These are phyloP conservation scores for Sarcomyxa edulis DNA, from an alignment of 768 basidiomycete genomes.

Conservation along the genomic window DNA sequence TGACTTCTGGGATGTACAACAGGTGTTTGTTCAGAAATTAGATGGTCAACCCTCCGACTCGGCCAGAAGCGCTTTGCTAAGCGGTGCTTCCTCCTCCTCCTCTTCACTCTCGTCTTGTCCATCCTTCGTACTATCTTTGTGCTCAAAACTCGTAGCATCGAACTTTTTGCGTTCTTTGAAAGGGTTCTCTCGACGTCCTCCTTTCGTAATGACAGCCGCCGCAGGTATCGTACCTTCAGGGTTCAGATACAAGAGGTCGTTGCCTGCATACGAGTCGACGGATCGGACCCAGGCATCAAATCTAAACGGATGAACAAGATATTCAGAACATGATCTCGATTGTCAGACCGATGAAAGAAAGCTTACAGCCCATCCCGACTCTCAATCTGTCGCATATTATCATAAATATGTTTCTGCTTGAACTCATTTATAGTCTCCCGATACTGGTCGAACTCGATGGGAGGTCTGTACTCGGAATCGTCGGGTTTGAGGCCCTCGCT, in stretches of 20 bases:
- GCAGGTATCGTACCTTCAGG: slow-evolving; percentile 72
- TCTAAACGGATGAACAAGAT: slow-evolving; percentile 37
- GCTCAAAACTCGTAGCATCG: slow-evolving; percentile 52
- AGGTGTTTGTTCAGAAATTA: not conserved
- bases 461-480: slow-evolving; percentile 61
- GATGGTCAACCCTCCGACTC: slow-evolving; percentile 45
- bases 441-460: slow-evolving; percentile 68
- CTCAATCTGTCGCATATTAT: slow-evolving; percentile 82
- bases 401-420: slow-evolving; percentile 83
- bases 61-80: slow-evolving; percentile 38
- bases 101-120: slow-evolving; percentile 23
- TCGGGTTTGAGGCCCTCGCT: slow-evolving; percentile 48
- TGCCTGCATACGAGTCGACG: slow-evolving; percentile 70
- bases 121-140: slow-evolving; percentile 24
- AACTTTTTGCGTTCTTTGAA: slow-evolving; percentile 70
- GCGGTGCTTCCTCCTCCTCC: slow-evolving; percentile 23
- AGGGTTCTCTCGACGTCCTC: slow-evolving; percentile 48
- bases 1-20: not conserved
- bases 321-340: not conserved
- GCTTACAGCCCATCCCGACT: slow-evolving; percentile 72
- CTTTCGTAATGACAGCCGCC: slow-evolving; percentile 59
- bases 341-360: not conserved
- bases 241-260: slow-evolving; percentile 77
- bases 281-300: slow-evolving; percentile 83
- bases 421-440: slow-evolving; percentile 70